Evolutionary conservation across 1,284 basidiomycete genomes (phyloP), one percentile per base, ranked within the genome.

Genomic region (Cryptococcus sp.): DNA sequence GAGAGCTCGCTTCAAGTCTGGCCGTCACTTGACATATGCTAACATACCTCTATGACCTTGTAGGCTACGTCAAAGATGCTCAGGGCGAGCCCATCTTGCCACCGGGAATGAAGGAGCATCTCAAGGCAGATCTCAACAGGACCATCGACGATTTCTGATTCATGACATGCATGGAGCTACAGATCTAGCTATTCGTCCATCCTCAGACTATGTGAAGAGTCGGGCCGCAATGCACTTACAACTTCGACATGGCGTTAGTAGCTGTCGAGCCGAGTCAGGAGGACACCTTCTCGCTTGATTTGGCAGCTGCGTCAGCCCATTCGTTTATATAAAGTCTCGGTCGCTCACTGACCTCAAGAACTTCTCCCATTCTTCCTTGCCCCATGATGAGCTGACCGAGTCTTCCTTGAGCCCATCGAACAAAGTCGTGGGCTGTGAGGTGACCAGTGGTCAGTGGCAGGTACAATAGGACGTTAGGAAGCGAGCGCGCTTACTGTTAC

Each of bases 61-160:
- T 52, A 80, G 79, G 80, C n/a, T 83, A 83, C 61, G 76, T 83
- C 26, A 66, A 65, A 49, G 72, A 77, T 45, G 68, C 66, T 13
- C 63, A 77, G 29, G 79, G 80, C 7, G 72, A 80, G 59, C 91
- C 93, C 0, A 80, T 86, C n/a, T 81, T 97, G 41, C 93, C 93
- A 1, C 85, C 86, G 0, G 93, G 93, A 2, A 97, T 97, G 93
- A 85, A 84, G 51, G 83, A 89, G 65, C 85, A 91, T 50, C 80
- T 96, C 25, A 83, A 88, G 62, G 87, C 89, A 65, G 93, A 96
- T 73, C 82, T 95, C 62, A 86, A 96, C 78, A 87, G 89, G 74
- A 84, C 85, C 15, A 92, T 96, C 65, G 91, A 93, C 43, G 75
- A 77, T 49, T 77, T 77, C 53, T 77, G 59, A 44, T 5, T 44